Percentiles rank a stretch among this genome's conserved stretches.
Conservation (phyloP, 495 filamentous ascomycete species). For the Lepidopterella palustris region DNA sequence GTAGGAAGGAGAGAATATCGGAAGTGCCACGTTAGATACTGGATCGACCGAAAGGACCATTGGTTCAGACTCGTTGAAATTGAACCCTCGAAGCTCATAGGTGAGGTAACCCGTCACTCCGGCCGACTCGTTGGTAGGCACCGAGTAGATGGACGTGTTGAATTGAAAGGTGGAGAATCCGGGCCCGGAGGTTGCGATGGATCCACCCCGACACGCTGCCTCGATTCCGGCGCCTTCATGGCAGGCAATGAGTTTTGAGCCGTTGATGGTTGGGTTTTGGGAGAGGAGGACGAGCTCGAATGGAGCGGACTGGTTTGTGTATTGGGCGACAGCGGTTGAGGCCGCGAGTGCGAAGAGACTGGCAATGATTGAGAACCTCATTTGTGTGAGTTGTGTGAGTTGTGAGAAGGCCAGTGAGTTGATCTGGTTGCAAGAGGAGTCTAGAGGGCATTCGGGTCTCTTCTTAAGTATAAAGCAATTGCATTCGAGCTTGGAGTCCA, state of each 20-base stretch:
- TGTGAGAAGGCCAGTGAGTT: too few relatives aligned
- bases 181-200: constrained; percentile 6
- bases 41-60: constrained; percentile 40
- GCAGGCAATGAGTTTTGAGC: constrained; percentile 42
- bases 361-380: neutral
- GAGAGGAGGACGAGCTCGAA: constrained; percentile 29
- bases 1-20: constrained; percentile 40
- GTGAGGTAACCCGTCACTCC: constrained; percentile 37
- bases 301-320: constrained; percentile 27
- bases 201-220: constrained; percentile 42
- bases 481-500: too few relatives aligned
- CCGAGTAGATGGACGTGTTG: constrained; percentile 30
- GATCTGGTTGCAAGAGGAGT: too few relatives aligned
- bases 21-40: constrained; percentile 48
- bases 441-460: too few relatives aligned
- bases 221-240: constrained; percentile 53
- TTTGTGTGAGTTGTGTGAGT: too few relatives aligned
- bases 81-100: constrained; percentile 39
- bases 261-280: constrained; percentile 34
- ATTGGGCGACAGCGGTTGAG: constrained; percentile 3
- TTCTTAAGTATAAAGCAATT: too few relatives aligned
- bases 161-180: constrained; percentile 24
- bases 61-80: constrained; percentile 33
- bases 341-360: constrained; percentile 4
- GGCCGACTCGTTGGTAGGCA: constrained; percentile 23